A percentile compares a stretch with the other conserved stretches of the same genome.
Evolutionary conservation across 768 basidiomycete species (phyloP).

Genomic region (Paxillus ammoniavirescens): DNA sequence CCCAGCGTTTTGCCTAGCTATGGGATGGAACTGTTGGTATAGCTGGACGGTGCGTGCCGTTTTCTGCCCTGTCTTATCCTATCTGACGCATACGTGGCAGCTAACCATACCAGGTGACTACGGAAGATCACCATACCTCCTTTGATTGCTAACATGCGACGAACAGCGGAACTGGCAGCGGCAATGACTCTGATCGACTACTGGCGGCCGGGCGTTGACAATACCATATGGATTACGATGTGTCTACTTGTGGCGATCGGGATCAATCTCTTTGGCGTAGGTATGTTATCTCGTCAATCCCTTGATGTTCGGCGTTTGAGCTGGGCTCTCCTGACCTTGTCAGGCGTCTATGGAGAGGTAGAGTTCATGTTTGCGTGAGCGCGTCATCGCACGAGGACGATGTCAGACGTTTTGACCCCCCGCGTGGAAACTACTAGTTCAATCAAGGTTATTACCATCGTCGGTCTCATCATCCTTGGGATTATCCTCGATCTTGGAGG

Average conservation of each 20-base stretch:
- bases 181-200: constrained; percentile 46
- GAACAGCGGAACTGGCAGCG: constrained; percentile 38
- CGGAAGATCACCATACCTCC: neutral
- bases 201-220: constrained; percentile 36
- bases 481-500: constrained; percentile 63
- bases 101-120: neutral
- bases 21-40: constrained; percentile 37
- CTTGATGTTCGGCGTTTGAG: too few species aligned
- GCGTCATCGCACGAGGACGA: too few species aligned
- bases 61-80: constrained; percentile 4
- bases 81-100: neutral
- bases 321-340: neutral
- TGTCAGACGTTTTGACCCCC: too few species aligned
- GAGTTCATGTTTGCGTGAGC: constrained; percentile 43
- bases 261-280: constrained; percentile 39
- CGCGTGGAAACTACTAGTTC: too few species aligned
- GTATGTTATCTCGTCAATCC: constrained; percentile 8
- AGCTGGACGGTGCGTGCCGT: constrained; percentile 24
- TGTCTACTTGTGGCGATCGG: constrained; percentile 44
- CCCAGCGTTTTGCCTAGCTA: constrained; percentile 37
- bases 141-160: neutral
- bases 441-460: constrained; percentile 53
- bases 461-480: constrained; percentile 7
- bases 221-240: constrained; percentile 48
- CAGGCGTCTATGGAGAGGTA: constrained; percentile 36